Evolutionary conservation across 148 eudicot species (phyloP).

Genomic region (Persicaria tinctoria): DNA sequence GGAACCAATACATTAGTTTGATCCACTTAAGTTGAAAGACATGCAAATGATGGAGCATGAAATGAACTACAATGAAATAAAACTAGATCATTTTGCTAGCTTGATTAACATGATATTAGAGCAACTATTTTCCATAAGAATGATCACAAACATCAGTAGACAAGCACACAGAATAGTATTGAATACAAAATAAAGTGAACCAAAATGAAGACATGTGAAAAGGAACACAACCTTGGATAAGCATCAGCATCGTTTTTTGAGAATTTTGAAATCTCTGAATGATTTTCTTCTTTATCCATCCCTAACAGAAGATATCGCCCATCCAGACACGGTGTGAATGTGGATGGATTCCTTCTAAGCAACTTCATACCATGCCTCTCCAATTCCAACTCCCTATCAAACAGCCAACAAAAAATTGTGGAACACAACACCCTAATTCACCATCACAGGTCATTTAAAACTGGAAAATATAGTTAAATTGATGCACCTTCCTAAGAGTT

Average conservation of each 20-base stretch:
- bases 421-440: too few species aligned
- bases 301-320: slow-evolving; percentile 85
- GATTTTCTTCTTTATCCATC: slow-evolving; percentile 57
- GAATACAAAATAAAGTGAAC: neutral
- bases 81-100: neutral
- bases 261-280: slow-evolving; percentile 79
- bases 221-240: slow-evolving; percentile 45
- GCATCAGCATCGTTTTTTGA: slow-evolving; percentile 74
- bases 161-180: neutral
- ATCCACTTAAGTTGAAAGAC: neutral
- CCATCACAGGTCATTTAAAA: too few species aligned
- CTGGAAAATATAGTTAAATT: too few species aligned
- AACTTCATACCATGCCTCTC: slow-evolving; percentile 79
- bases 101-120: neutral
- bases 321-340: slow-evolving; percentile 85
- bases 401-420: too few species aligned
- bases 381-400: slow-evolving; percentile 82
- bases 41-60: neutral
- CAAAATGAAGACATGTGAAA: neutral
- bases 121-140: neutral
- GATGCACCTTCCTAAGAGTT: too few species aligned
- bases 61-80: neutral
- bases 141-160: neutral
- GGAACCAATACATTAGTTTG: neutral
- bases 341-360: slow-evolving; percentile 69